A percentile compares a stretch with the other conserved stretches of the same genome.
Evolutionary conservation across 805 yeast genomes (phyloP).

Genomic region (Saccharomycopsis selenospora): DNA sequence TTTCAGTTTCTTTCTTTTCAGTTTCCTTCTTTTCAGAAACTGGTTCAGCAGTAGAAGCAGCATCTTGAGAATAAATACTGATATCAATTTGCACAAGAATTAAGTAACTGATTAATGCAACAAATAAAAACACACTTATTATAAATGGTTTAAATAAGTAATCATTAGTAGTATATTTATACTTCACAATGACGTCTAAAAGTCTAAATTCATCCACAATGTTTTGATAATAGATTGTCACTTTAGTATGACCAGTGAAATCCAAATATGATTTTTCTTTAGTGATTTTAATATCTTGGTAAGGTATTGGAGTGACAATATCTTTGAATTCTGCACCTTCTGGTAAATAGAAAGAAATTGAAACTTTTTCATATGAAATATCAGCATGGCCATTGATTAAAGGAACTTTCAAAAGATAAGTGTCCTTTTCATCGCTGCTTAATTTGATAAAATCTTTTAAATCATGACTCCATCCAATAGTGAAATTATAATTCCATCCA

Average conservation of each 20-base stretch:
- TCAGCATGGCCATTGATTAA: slow-evolving; percentile 65
- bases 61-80: slow-evolving; percentile 27
- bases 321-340: slow-evolving; percentile 67
- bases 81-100: slow-evolving; percentile 41
- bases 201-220: slow-evolving; percentile 61
- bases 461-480: slow-evolving; percentile 82
- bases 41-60: not conserved
- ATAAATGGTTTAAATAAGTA: slow-evolving; percentile 59
- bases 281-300: slow-evolving; percentile 24
- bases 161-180: slow-evolving; percentile 48
- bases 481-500: slow-evolving; percentile 92
- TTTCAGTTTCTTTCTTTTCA: too few species aligned
- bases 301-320: slow-evolving; percentile 49
- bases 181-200: slow-evolving; percentile 52
- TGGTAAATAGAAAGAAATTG: slow-evolving; percentile 66
- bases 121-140: slow-evolving; percentile 54
- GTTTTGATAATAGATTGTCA: slow-evolving; percentile 51
- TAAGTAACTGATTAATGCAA: slow-evolving; percentile 51
- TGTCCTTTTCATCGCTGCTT: slow-evolving; percentile 34
- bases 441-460: slow-evolving; percentile 46
- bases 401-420: slow-evolving; percentile 60
- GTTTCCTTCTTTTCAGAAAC: not conserved
- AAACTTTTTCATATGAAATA: slow-evolving; percentile 56
- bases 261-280: slow-evolving; percentile 61
- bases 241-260: slow-evolving; percentile 71